These are phyloP conservation scores for Fistulinella prunicolor DNA, from an alignment of 768 basidiomycete genomes.

Conservation along the genomic window DNA sequence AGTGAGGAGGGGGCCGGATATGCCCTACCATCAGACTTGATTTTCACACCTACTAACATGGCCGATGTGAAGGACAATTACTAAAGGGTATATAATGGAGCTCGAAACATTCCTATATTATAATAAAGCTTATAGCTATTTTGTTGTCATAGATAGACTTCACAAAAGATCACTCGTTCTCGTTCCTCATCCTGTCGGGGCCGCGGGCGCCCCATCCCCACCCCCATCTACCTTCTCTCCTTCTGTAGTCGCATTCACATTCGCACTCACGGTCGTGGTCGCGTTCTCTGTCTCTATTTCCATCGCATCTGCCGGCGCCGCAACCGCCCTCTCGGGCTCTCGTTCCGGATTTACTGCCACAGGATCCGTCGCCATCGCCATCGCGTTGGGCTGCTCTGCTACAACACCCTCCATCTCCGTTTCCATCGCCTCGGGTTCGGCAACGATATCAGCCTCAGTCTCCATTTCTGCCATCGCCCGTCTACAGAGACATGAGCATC, in stretches of 20 bases:
- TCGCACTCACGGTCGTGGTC: no score
- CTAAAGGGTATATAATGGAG: no score
- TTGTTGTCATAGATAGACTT: not conserved
- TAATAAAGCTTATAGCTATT: not conserved
- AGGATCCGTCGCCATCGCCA: not conserved
- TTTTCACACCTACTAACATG: no score
- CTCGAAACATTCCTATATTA: not conserved
- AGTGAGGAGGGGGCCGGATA: no score
- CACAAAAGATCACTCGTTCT: constrained; percentile 1
- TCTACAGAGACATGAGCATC: no score
- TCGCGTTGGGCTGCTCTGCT: not conserved
- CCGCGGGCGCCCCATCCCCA: not conserved
- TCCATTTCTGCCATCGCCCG: constrained; percentile 49
- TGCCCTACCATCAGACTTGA: no score
- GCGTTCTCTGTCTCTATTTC: not conserved
- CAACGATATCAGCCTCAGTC: constrained; percentile 26
- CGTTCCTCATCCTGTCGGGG: constrained; percentile 6
- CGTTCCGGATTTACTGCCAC: not conserved
- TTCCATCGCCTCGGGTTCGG: constrained; percentile 2
- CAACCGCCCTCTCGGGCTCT: not conserved
- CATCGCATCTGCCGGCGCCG: not conserved
- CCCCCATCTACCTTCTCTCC: no score
- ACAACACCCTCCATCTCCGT: constrained; percentile 9
- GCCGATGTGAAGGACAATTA: no score
- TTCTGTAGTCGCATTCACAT: not conserved